Base-by-base conservation (phyloP, 805 yeast species). In the Blastobotrys muscicola region DNA sequence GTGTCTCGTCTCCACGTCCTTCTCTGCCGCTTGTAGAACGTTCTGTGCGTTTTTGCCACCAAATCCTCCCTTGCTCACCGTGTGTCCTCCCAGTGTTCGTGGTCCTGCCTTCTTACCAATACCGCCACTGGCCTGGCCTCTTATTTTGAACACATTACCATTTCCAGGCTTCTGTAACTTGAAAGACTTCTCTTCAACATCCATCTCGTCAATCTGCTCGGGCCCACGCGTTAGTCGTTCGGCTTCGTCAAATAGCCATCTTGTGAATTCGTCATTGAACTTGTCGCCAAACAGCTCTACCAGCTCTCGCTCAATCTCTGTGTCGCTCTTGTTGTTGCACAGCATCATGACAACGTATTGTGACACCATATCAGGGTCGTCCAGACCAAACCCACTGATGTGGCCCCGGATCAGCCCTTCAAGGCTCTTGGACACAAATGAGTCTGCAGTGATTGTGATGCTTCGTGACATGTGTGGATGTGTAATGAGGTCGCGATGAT, bases 301-400 rank as follows among this genome's bases (percentile, higher is more conserved):
- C 6, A 58, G 48, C 39, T 58, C 62, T 1, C 31, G 15, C 2
- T 49, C 38, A 16, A 58, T 54, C 43, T 55, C 57, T 11, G 39
- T 46, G 8, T 47, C 36, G 3, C 48, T 20, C 43, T 53, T 53
- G 33, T 48, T 41, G 45, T 56, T 58, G 35, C 50, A 41, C 35
- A 57, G 47, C 62, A 58, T 55, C 41, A 49, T 43, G 8, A 54
- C 50, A 39, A 58, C 47, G 44, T 54, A 58, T 39, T 56, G 57
- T 7, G 62, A 51, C 8, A 54, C 52, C 33, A 50, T 50, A 2
- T 52, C 54, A n/a, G 50, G 38, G 36, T 55, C 58, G 16, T 53
- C 58, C 1, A 54, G 48, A 13, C 54, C 57, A 13, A 53, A 49
- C 15, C 16, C 32, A 9, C 46, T 38, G n/a, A 56, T 43, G 4